Base-by-base conservation (phyloP, 495 filamentous ascomycete genomes). In the Sordaria brevicollis region DNA sequence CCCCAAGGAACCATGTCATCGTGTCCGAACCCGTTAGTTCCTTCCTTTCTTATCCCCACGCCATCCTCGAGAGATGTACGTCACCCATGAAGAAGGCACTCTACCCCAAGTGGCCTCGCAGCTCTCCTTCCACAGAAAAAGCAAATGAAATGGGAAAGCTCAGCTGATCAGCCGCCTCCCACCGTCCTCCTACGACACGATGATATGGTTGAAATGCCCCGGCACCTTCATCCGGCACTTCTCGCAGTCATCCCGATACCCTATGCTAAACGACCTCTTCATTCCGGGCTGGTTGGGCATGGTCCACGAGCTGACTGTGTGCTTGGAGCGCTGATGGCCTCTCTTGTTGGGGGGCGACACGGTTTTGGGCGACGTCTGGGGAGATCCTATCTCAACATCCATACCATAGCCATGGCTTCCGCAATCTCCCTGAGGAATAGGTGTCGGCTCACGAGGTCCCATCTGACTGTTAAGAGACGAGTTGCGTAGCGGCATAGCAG, bases 171-270 rank as follows among this genome's bases (percentile, higher is more conserved):
- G 15, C 13, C 34, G 25, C 2, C 70, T 75, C 25, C 65, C 19
- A 10, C 21, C 57, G 31, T 75, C 76, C 34, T 76, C 39, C 81
- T 84, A 85, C 25, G 83, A 85, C 34, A 85, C 78, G 39, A 92
- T 86, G 65, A 94, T 93, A 79, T 97, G 93, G 74, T 90, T 93
- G 74, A 93, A 94, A 78, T 97, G 93, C 0, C 93, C 93, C 0
- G 92, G 93, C 35, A 94, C 89, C 78, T 88, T 90, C 73, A 83
- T 83, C 66, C 84, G 86, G 78, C 93, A 97, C 80, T 94, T 94
- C 68, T 93, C 92, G 79, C 93, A 97, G 78, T 94, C 92, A 13
- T 89, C 87, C 43, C 92, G 84, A 79, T 90, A 95, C 21, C 93
- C 93, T 89, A 97, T 93, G 71, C 88, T 89, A 74, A 96, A 88